Evolutionary conservation across 2,329 filamentous ascomycete species (phyloP), one percentile per base, ranked within the genome.

Genomic region (Lithohypha guttulata): DNA sequence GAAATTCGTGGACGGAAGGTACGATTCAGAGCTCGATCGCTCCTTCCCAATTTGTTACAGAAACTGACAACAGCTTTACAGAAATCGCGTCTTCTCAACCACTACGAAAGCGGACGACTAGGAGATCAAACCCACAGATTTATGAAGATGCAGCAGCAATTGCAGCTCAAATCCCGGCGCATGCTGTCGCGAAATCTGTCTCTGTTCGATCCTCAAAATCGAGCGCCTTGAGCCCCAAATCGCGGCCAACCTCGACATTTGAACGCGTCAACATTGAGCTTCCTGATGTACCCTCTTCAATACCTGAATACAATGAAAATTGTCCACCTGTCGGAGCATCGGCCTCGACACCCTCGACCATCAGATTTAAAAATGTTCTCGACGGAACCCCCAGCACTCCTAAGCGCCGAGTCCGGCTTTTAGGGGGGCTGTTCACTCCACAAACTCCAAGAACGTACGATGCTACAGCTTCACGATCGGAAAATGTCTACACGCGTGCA

Each of bases 401-500:
- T 29, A 77, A 84, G 42, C 86, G 93, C 58, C 77, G 84, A 41
- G 79, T 94, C 42, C 80, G 84, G 63, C 76, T 87, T 9, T 73
- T 74, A 23, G 83, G 79, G 47, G 83, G 77, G 54, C 70, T 84
- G 10, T 73, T 81, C 52, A 87, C 84, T 48, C 81, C 87, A 41
- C 68, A 80, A 51, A 93, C 85, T 28, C 83, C 84, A 14, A 77
- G 80, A 48, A 81, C 81, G 8, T n/a, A 23, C 4, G 35, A 39
- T 23, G 19, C 11, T 10, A 65, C 71, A 22, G 83, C 82, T 5
- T 81, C 84, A 9, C 73, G 75, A 19, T 63, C 63, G 39, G 66
- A 75, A 8, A 91, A 85, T 0, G 70, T 95, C 25, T 96, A 95
- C 60, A 85, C 91, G 47, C 72, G 79, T 44, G 91, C 86, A 11